Evolutionary conservation across 495 filamentous ascomycete species (phyloP).

Genomic region (Penicillium bovifimosum): DNA sequence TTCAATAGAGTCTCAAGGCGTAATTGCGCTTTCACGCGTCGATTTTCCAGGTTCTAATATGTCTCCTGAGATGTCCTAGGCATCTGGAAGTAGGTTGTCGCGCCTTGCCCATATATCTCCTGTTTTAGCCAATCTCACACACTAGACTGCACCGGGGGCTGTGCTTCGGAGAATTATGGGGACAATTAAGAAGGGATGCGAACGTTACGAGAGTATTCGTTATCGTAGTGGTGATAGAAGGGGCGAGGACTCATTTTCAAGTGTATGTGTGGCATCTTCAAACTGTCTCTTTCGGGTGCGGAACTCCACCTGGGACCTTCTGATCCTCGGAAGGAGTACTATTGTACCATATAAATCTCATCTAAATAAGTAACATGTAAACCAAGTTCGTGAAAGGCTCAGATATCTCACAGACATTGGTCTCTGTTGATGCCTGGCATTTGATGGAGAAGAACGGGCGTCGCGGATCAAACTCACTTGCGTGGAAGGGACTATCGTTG

Average conservation of each 20-base stretch:
- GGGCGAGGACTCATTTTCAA: neutral
- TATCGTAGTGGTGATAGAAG: neutral
- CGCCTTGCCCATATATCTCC: neutral
- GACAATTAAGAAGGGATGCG: too few relatives aligned
- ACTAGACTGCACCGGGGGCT: too few relatives aligned
- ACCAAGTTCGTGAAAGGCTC: neutral
- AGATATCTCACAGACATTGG: neutral
- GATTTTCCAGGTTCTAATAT: neutral
- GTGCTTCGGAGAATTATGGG: too few relatives aligned
- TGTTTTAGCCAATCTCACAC: neutral
- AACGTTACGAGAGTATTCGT: too few relatives aligned
- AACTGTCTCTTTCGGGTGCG: neutral
- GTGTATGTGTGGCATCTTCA: neutral
- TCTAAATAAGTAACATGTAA: neutral
- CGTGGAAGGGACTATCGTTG: too few relatives aligned
- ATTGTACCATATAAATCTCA: neutral
- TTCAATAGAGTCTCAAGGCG: neutral
- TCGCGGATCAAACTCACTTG: too few relatives aligned
- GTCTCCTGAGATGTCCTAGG: too few relatives aligned
- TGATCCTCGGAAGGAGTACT: neutral
- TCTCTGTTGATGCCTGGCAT: neutral
- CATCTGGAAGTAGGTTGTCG: neutral
- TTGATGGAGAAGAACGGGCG: too few relatives aligned
- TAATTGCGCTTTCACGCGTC: neutral
- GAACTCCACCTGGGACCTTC: neutral